Base-by-base conservation (phyloP, 768 basidiomycete genomes). In the Serendipita sp. region DNA sequence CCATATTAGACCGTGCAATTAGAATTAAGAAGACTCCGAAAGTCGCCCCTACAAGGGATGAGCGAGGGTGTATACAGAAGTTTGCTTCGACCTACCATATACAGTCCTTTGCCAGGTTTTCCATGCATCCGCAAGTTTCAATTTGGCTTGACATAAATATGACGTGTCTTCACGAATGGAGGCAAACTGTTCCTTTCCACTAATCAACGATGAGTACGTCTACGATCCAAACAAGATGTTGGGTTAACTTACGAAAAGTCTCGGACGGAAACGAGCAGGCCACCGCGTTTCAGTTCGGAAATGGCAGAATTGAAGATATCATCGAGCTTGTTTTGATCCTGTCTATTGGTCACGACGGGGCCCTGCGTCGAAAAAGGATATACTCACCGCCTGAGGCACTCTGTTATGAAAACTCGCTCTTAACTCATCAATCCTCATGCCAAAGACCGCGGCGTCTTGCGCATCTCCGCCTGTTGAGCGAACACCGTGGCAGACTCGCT, bases 241-340 rank as follows among this genome's bases (percentile, higher is more conserved):
- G 5, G 37, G 66, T 44, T 29, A 1, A 78, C 87, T 73, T 70
- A 89, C 88, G 77, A 75, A 69, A 75, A 69, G 71, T 87, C 84
- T 72, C 83, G 81, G 58, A 79, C 83, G 64, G 84, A 77, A 65
- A 87, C 76, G 29, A 91, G 78, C 16, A 85, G 83, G 64, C 85
- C 87, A 82, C 84, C 88, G 70, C 83, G 78, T 52, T 81, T 76
- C 63, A 92, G 75, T 69, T 91, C 83, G 67, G 85, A 82, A 66
- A 93, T 83, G 23, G 90, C 90, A 71, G 86, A 83, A 68, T 83
- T 78, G 70, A 88, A 91, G 45, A 84, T 81, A 63, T 87, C 86
- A 69, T 86, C n/a, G 8, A 50, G 6, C 29, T 16, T 50, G 18
- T 18, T 16, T 50, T 50, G 48, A 50, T 50, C 48, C 48, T 50